phyloP scores from a whole-genome alignment of 192 early-diverging fungal species.

The Entomortierella lignicola region DNA sequence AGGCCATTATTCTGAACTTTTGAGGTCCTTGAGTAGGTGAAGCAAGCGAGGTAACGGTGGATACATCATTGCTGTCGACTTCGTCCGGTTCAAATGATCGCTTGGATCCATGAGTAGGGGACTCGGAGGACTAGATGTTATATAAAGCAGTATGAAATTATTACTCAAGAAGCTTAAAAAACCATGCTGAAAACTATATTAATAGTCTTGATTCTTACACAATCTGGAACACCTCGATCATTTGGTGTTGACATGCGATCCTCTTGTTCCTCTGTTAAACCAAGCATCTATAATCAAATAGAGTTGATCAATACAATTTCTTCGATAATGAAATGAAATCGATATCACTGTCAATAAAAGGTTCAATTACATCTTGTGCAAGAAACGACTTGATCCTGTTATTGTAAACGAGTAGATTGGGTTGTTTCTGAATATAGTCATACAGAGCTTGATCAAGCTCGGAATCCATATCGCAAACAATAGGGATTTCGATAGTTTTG shows the following conservation, averaged over 20 bases:
- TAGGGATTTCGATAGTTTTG: constrained; percentile 52
- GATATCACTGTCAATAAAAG: no score
- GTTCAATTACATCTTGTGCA: constrained; percentile 39
- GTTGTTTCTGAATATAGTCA: constrained; percentile 48
- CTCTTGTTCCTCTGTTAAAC: constrained; percentile 35
- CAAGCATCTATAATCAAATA: constrained; percentile 29
- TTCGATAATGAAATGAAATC: no score
- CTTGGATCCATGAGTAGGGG: constrained; percentile 44
- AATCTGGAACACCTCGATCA: constrained; percentile 30
- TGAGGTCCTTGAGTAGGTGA: constrained; percentile 49
- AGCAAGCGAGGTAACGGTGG: neutral
- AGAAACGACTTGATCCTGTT: constrained; percentile 53
- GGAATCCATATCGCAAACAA: constrained; percentile 50
- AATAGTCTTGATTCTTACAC: constrained; percentile 6
- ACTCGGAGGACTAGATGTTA: constrained; percentile 13
- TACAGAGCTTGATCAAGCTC: constrained; percentile 41
- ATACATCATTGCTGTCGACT: neutral
- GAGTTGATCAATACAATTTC: neutral
- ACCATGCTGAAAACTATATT: no score
- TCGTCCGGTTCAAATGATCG: constrained; percentile 33
- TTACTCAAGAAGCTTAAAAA: no score
- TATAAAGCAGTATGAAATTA: neutral
- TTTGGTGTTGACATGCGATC: constrained; percentile 26
- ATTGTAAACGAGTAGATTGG: constrained; percentile 48
- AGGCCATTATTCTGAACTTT: constrained; percentile 51